Evolutionary conservation across 306 rosid species (phyloP), one percentile per base, ranked within the genome.

Genomic region (Adenanthera pavonina): DNA sequence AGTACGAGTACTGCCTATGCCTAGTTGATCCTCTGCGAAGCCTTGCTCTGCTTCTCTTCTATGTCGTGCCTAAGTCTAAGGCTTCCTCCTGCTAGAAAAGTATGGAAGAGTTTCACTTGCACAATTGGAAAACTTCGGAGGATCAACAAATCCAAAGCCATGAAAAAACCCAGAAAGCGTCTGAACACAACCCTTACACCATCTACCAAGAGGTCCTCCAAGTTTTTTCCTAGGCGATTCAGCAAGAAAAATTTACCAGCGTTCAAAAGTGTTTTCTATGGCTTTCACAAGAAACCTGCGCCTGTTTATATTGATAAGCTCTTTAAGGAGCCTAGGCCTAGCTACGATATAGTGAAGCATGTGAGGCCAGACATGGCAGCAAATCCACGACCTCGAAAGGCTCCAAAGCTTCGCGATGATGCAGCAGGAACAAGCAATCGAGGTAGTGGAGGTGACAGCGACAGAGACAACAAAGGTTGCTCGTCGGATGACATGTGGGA

Each of bases 81-180:
- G 76, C 82, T 90, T 82, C 91, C 85, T 73, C 92, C 81, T 19
- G 88, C 92, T 33, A 76, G 66, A 79, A 92, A 81, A 76, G 87
- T 86, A 19, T 92, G 97, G 97, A 92, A 88, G 78, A 85, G 86
- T 78, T 41, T 92, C 83, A 79, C 94, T 65, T 88, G 89, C 49
- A 89, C 80, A 74, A 72, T 92, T 33, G 78, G 78, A 14, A 88
- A 89, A 76, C 89, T 92, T 70, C 90, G 84, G 17, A 92, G 60
- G 59, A 75, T 84, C 48, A 85, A 72, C 48, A 87, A 46, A 43
- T 86, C 88, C 43, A 92, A 81, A 84, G 57, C 92, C 84, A 87
- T 84, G 59, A 79, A 79, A 4, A 92, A 91, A 81, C 76, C 75
- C 40, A 84, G 80, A 82, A 82, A 77, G 33, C 61, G 75, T 15